Base-by-base conservation (phyloP, 768 basidiomycete genomes). In the Imleria badia region DNA sequence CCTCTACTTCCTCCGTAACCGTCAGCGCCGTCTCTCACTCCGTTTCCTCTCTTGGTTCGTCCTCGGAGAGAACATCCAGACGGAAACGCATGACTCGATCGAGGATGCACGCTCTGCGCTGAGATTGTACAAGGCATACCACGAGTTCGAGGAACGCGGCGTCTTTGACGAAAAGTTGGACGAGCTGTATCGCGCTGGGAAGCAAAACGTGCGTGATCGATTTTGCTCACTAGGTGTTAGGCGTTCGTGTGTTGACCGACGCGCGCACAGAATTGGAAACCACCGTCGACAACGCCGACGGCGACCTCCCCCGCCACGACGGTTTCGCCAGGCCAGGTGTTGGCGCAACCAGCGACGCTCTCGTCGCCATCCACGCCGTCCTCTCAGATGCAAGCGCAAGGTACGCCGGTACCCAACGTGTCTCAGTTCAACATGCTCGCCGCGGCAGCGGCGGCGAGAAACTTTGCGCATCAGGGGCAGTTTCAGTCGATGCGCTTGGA, bases 41-140 rank as follows among this genome's bases (percentile, higher is more conserved):
- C 85, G 93, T 9, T 99, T 98, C 74, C 79, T 98, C 23, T 85
- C 94, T 0, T 99, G 94, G 93, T 94, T 87, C 69, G 80, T 98
- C n/a, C 77, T 98, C 11, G 81, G 88, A 43, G 86, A 94, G 66
- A 85, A 90, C 62, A 98, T 99, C 53, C 96, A 98, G 70, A 89
- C 83, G 3, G 93, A 94, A 20, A 91, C 85, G 13, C 96, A 99
- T 69, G 97, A 98, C 70, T 98, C 95, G n/a, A 96, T 99, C 60
- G 97, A 99, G 70, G 96, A 98, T 65, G 93, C 94, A 0, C 81
- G 84, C 8, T 91, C 89, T 7, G 94, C 96, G 1, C 74, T 97
- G 30, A 79, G 85, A 60, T 75, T 98, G 31, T 97, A 90, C 73
- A 87, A 92, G 67, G 85, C 87, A 4, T 93, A 88, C 68, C 81